Percentiles rank a stretch among this genome's conserved stretches.
Conservation (phyloP, 345 rosid genomes). For the Eucalyptus erythrocorys region DNA sequence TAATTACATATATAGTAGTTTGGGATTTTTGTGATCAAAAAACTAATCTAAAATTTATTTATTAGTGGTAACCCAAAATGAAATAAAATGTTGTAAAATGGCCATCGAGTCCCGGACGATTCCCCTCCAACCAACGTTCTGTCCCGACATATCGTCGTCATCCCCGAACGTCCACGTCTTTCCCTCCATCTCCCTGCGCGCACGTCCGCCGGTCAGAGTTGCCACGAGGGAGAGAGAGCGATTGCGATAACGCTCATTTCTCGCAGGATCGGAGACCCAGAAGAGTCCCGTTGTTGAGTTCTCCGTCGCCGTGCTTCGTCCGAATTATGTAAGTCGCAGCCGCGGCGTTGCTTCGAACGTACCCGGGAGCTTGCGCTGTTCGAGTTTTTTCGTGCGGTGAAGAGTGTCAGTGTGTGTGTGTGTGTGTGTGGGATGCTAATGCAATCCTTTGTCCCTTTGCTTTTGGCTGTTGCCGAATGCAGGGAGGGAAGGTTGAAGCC, state of each 20-base stretch:
- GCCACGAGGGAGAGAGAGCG: neutral
- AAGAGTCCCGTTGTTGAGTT: neutral
- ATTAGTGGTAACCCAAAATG: fast-evolving
- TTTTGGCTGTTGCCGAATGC: neutral
- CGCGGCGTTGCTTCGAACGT: neutral
- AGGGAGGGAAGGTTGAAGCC: constrained; percentile 14
- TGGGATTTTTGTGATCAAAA: fast-evolving
- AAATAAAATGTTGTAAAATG: neutral
- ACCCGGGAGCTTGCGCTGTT: neutral
- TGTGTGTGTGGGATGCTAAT: neutral
- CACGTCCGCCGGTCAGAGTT: neutral
- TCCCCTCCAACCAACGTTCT: neutral
- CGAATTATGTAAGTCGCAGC: neutral
- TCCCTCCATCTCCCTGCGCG: neutral
- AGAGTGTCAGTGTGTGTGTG: neutral
- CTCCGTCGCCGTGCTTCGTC: neutral
- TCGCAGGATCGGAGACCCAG: neutral
- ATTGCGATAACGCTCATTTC: neutral
- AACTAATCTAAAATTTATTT: too few species aligned
- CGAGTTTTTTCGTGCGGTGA: neutral
- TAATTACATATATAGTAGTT: fast-evolving
- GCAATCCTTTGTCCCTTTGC: neutral
- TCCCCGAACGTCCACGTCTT: neutral
- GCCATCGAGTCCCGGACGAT: neutral
- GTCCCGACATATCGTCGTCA: neutral